Base-by-base conservation (phyloP, 2,329 filamentous ascomycete species). In the Alternaria brassicae region DNA sequence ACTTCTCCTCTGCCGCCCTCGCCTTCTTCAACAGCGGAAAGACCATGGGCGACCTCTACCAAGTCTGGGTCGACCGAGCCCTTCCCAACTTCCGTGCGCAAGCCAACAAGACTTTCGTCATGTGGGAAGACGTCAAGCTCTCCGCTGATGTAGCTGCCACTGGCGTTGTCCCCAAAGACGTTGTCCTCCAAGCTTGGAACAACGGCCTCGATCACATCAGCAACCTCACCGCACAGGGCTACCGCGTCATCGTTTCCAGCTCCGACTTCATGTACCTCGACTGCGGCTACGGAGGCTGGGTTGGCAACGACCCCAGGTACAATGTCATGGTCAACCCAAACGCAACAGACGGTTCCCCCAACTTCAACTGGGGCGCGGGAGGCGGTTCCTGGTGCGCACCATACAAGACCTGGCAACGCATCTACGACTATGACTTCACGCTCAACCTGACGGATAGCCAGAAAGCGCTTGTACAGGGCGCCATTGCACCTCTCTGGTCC, bases 371-470 rank as follows among this genome's bases (percentile, higher is more conserved):
- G 69, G 78, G 78, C n/a, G 84, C 81, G 42, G 62, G 55, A 21
- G 84, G 84, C 37, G 84, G 84, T 17, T 84, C 81, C n/a, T 86
- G 84, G 84, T 86, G 84, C 67, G 81, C 80, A 0, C 84, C 84
- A 0, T 86, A 86, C 79, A 86, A 86, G 72, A 85, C 83, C 19
- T 86, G 84, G 84, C 84, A 86, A 71, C 83, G 84, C 48, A 85
- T 86, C 73, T 86, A 86, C 74, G 79, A 85, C 78, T 86, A 82
- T 70, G 84, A 86, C 74, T 86, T 86, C 69, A 83, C 83, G 0
- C 61, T 72, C 44, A 81, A 81, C 63, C 79, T 86, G 7, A 83
- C 82, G 1, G 74, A 74, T 0, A 63, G 71, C 0, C 79, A 86
- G 63, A 80, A 80, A 36, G 74, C 78, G 47, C 84, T 84, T 54